Conservation (phyloP, 1,284 basidiomycete species). For the Blastosporella zonata region DNA sequence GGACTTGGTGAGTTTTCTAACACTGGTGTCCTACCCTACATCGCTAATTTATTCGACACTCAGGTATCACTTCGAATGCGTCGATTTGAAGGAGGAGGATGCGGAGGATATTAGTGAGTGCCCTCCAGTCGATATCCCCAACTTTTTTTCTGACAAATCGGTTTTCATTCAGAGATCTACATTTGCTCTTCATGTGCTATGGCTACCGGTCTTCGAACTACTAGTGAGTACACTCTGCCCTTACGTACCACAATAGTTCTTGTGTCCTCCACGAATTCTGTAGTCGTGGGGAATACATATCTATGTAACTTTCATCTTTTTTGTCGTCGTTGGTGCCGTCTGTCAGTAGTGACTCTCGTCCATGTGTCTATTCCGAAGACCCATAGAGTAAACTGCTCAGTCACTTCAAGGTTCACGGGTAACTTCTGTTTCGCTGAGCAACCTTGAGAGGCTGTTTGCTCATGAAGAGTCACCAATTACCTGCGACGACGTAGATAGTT, state of each 20-base stretch:
- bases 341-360: constrained; percentile 20
- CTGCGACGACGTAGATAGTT: constrained; percentile 15
- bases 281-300: constrained; percentile 33
- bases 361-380: constrained; percentile 19
- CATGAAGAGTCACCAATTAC: constrained; percentile 18
- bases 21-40: neutral
- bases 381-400: constrained; percentile 19
- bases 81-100: constrained; percentile 18
- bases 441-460: constrained; percentile 23
- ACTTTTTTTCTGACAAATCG: neutral
- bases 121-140: neutral
- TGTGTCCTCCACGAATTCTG: constrained; percentile 33
- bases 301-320: constrained; percentile 27
- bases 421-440: constrained; percentile 20
- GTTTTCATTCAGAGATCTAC: constrained; percentile 52
- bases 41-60: neutral
- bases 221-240: constrained; percentile 66
- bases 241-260: constrained; percentile 32
- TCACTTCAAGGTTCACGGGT: constrained; percentile 23
- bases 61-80: constrained; percentile 19
- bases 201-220: constrained; percentile 61
- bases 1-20: constrained; percentile 11
- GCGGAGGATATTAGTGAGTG: constrained; percentile 20
- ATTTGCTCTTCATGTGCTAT: constrained; percentile 67
- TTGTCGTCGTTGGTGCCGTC: constrained; percentile 17